These are phyloP conservation scores for Wickerhamomyces alni DNA, from an alignment of 805 yeast species.

Conservation along the genomic window DNA sequence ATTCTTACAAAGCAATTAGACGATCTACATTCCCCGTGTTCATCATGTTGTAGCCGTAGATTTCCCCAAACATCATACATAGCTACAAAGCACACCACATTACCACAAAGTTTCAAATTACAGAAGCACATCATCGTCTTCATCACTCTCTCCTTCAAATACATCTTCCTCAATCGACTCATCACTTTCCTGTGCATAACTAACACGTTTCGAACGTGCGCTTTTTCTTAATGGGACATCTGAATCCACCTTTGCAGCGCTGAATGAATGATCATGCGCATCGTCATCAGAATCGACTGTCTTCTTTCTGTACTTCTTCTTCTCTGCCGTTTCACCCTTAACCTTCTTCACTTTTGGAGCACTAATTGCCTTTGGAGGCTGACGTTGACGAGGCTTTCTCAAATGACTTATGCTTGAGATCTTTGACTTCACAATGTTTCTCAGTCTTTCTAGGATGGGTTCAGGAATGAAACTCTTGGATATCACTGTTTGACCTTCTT, in stretches of 20 bases:
- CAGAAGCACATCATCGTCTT: not conserved
- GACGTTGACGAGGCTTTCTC: constrained; percentile 11
- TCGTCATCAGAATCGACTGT: constrained; percentile 18
- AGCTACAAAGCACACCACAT: no score
- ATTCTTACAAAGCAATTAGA: constrained; percentile 36
- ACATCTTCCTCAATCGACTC: constrained; percentile 4
- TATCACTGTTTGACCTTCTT: constrained; percentile 52
- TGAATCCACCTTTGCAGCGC: not conserved
- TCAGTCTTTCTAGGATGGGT: constrained; percentile 32
- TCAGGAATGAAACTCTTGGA: constrained; percentile 53
- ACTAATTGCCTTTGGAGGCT: constrained; percentile 8
- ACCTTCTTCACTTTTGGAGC: constrained; percentile 17
- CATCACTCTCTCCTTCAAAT: constrained; percentile 3
- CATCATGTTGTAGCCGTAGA: no score
- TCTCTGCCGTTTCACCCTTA: constrained; percentile 5
- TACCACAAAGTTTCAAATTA: no score
- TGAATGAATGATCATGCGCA: constrained; percentile 11
- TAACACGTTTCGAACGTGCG: constrained; percentile 29
- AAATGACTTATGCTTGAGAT: constrained; percentile 22
- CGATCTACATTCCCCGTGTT: not conserved
- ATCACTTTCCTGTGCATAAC: constrained; percentile 24
- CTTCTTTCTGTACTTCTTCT: constrained; percentile 10
- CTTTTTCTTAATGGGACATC: constrained; percentile 37
- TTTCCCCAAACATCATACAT: no score
- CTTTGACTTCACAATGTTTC: constrained; percentile 26